Evolutionary conservation across 768 basidiomycete genomes (phyloP).

Genomic region (Xerocomellus chrysenteron): DNA sequence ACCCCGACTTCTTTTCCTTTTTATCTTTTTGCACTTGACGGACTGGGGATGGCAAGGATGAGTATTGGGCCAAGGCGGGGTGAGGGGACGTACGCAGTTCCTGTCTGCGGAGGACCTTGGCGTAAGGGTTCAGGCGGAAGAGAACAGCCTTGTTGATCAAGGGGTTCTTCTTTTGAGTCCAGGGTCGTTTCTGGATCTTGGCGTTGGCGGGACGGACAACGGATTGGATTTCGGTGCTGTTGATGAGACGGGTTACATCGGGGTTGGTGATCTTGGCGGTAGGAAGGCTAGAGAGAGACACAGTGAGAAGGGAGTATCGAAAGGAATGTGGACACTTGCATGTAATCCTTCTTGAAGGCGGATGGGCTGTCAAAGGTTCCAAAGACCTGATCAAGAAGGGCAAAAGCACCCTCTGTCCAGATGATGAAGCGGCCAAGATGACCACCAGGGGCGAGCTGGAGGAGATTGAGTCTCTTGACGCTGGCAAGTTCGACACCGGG

Average conservation of each 20-base stretch:
- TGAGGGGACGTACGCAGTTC: slow-evolving; percentile 70
- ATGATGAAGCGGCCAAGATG: slow-evolving; percentile 99
- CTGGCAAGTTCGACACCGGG: slow-evolving; percentile 98
- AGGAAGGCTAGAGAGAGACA: slow-evolving; percentile 63
- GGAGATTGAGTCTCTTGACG: slow-evolving; percentile 91
- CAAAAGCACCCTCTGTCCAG: slow-evolving; percentile 97
- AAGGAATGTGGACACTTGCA: slow-evolving; percentile 44
- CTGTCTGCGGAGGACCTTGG: slow-evolving; percentile 88
- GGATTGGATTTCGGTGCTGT: slow-evolving; percentile 97
- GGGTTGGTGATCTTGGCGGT: slow-evolving; percentile 96
- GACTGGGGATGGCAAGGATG: slow-evolving; percentile 43
- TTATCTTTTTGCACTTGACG: slow-evolving; percentile 63
- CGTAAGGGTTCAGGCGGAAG: slow-evolving; percentile 98
- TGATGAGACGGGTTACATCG: slow-evolving; percentile 96
- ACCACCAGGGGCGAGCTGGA: slow-evolving; percentile 99
- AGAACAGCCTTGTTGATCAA: slow-evolving; percentile 90
- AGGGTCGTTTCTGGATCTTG: slow-evolving; percentile 87
- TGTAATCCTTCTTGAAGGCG: slow-evolving; percentile 83
- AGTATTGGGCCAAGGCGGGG: not conserved
- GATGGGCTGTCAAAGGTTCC: slow-evolving; percentile 93
- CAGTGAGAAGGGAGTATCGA: not conserved
- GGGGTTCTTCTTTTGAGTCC: slow-evolving; percentile 99
- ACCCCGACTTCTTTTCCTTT: slow-evolving; percentile 62
- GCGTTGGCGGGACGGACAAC: slow-evolving; percentile 88
- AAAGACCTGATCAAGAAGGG: slow-evolving; percentile 89